Evolutionary conservation across 2,329 filamentous ascomycete species (phyloP), one percentile per base, ranked within the genome.

Genomic region (Claviceps citrina): DNA sequence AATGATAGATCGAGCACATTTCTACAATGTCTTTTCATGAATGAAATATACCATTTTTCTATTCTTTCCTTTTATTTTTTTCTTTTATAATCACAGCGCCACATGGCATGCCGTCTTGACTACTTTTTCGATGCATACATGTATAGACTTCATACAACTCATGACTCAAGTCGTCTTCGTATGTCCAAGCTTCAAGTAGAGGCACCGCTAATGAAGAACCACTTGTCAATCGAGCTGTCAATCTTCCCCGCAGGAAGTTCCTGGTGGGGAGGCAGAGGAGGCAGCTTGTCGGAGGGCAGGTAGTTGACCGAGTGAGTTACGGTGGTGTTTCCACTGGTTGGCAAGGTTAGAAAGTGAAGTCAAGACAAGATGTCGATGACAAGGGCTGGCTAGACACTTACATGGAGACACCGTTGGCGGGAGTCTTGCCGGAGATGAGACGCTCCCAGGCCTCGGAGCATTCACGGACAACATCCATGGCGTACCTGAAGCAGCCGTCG

Each of bases 121-220:
- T 25, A 35, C 38, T 51, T 39, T 42, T 51, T 42, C 39, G 32
- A 31, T 16, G 6, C 4, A 20, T 36, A 26, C n/a, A 26, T 26
- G n/a, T 13, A 26, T 18, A 13, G 31, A 26, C 12, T 44, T 40
- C 27, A 43, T 40, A 33, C 30, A 28, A 39, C 27, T 34, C 24
- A 7, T 36, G 20, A 43, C 13, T 15, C 15, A 12, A 7, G n/a
- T 35, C 19, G 3, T 31, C 16, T 33, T 18, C 26, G 15, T 33
- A 9, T 26, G 35, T 16, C 10, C 22, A 3, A 22, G 13, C 24
- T 22, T 68, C 83, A 89, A 54, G 81, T 72, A 54, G 86, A 84
- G 59, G 91, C 91, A 65, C 91, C 91, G 63, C 86, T 94, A 67
- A 98, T 98, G 78, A 96, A 98, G 82, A 98, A 98, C 91, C 91